Conservation (phyloP, 768 basidiomycete genomes). For the Sutorius australiensis region DNA sequence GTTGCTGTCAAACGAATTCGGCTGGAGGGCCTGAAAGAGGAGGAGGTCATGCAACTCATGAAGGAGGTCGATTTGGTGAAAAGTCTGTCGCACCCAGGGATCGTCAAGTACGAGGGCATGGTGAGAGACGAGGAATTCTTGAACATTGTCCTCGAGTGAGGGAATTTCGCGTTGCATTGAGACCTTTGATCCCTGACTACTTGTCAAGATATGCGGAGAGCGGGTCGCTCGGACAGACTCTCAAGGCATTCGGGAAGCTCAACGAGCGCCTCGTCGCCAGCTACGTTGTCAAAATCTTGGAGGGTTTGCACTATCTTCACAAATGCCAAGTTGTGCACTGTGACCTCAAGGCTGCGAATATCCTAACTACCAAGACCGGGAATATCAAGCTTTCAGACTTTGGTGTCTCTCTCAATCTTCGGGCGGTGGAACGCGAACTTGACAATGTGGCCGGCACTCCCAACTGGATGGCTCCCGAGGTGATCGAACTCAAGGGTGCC, state of each 20-base stretch:
- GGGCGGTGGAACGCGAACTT: constrained; percentile 81
- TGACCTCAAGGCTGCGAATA: constrained; percentile 97
- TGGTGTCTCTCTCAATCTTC: constrained; percentile 93
- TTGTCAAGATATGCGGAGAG: constrained; percentile 84
- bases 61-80: constrained; percentile 92
- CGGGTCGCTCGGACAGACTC: constrained; percentile 88
- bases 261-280: constrained; percentile 89
- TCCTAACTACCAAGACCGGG: constrained; percentile 96
- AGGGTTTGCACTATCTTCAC: constrained; percentile 93
- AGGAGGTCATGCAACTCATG: constrained; percentile 88
- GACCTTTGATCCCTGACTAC: constrained; percentile 13
- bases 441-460: constrained; percentile 92
- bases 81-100: constrained; percentile 87
- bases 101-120: constrained; percentile 98
- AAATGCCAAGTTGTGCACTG: constrained; percentile 89
- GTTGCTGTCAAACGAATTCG: constrained; percentile 98
- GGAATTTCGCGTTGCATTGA: not conserved
- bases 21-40: constrained; percentile 85
- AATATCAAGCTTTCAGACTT: constrained; percentile 98
- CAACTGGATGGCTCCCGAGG: constrained; percentile 99
- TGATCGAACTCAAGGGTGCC: constrained; percentile 92
- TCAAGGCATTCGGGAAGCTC: constrained; percentile 90
- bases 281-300: constrained; percentile 95
- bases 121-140: constrained; percentile 82
- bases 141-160: constrained; percentile 93